Base-by-base conservation (phyloP, 2,329 filamentous ascomycete species). In the Didymellaceae sp. region DNA sequence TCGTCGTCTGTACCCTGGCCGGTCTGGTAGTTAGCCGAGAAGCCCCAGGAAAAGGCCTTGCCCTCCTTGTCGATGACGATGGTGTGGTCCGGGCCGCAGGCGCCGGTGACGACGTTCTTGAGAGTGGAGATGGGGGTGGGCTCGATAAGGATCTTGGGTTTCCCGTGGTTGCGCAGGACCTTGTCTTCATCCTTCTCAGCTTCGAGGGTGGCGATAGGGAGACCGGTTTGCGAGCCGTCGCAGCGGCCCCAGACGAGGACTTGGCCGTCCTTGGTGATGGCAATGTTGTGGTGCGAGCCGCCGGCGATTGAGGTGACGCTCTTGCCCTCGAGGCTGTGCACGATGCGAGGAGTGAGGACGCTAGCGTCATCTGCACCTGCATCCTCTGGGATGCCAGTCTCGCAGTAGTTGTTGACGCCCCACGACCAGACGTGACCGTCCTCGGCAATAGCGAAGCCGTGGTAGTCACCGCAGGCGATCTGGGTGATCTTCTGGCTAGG, bases 361-460 rank as follows among this genome's bases (percentile, higher is more conserved):
- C 87, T 84, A 25, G 87, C 87, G 58, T 88, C 85, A 43, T 88
- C 84, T 50, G 87, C 83, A 24, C 86, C 87, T 11, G 83, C 85
- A 45, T 81, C 79, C 33, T 84, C 80, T 13, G 79, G 77, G 51
- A 87, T 80, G 26, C 88, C 90, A 13, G 89, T 89, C 76, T 96
- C 87, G 56, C 87, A 89, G 72, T 89, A 95, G 74, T 89, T 91
- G 80, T 96, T 96, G 22, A 93, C 78, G 18, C 91, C 91, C 90
- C 91, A 96, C 0, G 86, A 83, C 74, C 86, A 94, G 24, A 93
- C 87, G 22, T 83, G 80, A 30, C 86, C 86, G 21, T 86, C 82
- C 54, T 85, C 82, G 62, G 83, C 82, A 39, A 91, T 81, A 40
- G 87, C 88, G 63, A 96, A 93, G 61, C 86, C 89, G 77, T 96